A percentile compares a stretch with the other conserved stretches of the same genome.
Evolutionary conservation across 202 grass and related monocot species (phyloP).

Genomic region (Brachypodium distachyon): DNA sequence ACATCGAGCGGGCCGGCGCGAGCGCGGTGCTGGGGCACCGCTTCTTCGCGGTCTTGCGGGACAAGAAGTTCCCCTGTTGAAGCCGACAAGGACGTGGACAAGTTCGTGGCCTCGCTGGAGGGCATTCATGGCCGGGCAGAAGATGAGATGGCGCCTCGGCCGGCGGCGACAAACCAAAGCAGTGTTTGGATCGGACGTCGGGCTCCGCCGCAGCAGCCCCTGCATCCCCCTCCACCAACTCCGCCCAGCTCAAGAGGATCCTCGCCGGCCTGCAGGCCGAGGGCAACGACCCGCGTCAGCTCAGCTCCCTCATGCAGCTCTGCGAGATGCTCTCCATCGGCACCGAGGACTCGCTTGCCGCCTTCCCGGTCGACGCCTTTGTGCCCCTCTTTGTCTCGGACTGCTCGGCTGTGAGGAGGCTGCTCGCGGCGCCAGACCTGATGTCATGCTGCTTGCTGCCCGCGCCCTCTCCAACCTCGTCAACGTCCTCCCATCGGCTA

Average conservation of each 20-base stretch:
- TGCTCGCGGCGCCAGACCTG: slow-evolving; percentile 22
- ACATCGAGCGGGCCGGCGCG: too few relatives aligned
- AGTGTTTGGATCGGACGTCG: too few relatives aligned
- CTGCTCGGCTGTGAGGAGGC: slow-evolving; percentile 32
- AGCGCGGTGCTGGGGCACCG: too few relatives aligned
- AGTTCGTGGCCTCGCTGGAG: too few relatives aligned
- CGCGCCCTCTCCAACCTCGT: slow-evolving; percentile 45
- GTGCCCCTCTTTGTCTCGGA: slow-evolving; percentile 37
- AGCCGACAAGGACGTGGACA: too few relatives aligned
- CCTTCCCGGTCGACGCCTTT: slow-evolving; percentile 32
- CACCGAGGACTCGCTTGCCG: slow-evolving; percentile 30
- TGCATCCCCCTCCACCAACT: background rate
- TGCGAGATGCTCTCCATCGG: too few relatives aligned
- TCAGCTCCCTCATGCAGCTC: slow-evolving; percentile 33
- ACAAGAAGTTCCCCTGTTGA: too few relatives aligned
- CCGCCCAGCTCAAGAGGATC: slow-evolving; percentile 33
- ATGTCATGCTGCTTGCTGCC: slow-evolving; percentile 53
- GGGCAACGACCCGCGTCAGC: slow-evolving; percentile 25
- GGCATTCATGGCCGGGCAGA: too few relatives aligned
- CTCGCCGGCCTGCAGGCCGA: slow-evolving; percentile 28
- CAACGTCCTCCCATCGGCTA: slow-evolving; percentile 41
- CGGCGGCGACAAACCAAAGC: too few relatives aligned
- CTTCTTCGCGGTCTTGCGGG: too few relatives aligned
- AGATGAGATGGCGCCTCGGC: too few relatives aligned
- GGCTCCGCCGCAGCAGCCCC: slow-evolving; percentile 25